Evolutionary conservation across 495 filamentous ascomycete species (phyloP).

Genomic region (Neurospora sp.): DNA sequence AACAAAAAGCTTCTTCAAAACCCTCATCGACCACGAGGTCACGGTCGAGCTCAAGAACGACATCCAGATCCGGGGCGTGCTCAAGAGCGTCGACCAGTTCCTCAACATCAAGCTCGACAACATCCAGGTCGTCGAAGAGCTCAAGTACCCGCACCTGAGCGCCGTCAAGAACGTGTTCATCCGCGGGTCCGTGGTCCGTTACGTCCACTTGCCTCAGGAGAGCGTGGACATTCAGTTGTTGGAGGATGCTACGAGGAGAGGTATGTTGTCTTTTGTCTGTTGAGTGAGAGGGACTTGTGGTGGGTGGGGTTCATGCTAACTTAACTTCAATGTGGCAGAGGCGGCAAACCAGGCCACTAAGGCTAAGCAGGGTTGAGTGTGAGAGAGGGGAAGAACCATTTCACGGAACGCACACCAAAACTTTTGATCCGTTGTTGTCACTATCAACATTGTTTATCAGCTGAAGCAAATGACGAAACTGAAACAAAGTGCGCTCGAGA

Average conservation of each 20-base stretch:
- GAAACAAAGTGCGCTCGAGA: background rate
- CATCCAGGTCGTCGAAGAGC: constrained; percentile 79
- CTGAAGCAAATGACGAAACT: background rate
- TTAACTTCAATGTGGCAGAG: constrained; percentile 16
- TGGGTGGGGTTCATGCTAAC: background rate
- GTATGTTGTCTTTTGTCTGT: constrained; percentile 36
- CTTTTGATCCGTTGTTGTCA: background rate
- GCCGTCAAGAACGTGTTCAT: constrained; percentile 99
- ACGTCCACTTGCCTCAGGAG: constrained; percentile 81
- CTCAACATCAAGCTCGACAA: constrained; percentile 98
- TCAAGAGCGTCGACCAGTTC: constrained; percentile 97
- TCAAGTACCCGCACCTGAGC: constrained; percentile 81
- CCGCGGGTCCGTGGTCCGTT: constrained; percentile 88
- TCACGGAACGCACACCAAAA: background rate
- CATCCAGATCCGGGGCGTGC: constrained; percentile 83
- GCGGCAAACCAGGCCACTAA: constrained; percentile 34
- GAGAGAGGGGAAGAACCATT: background rate
- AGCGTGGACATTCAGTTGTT: constrained; percentile 83
- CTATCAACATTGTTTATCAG: background rate
- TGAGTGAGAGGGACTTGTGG: background rate
- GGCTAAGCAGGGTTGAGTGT: constrained; percentile 30
- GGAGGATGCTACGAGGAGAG: constrained; percentile 93
- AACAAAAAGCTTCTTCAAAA: constrained; percentile 86
- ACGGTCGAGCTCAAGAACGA: constrained; percentile 99
- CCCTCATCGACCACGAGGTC: constrained; percentile 88